Evolutionary conservation across 495 filamentous ascomycete genomes (phyloP).

Genomic region (Tuber borchii): DNA sequence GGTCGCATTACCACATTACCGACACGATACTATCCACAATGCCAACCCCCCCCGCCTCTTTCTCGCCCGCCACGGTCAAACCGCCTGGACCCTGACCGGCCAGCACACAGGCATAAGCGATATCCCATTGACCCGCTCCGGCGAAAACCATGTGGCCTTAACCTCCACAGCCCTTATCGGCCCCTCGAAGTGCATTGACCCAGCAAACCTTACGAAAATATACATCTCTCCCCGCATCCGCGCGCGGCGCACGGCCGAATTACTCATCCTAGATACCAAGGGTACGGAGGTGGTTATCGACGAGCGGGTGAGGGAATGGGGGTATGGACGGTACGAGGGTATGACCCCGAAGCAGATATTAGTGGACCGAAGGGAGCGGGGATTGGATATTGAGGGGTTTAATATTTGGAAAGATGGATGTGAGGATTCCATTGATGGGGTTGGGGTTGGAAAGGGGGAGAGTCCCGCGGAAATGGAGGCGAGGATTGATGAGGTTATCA

Average conservation of each 20-base stretch:
- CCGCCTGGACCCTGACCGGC: conserved; percentile 92
- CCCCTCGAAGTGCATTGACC: conserved; percentile 76
- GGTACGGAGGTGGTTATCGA: conserved; percentile 57
- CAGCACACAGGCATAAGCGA: conserved; percentile 84
- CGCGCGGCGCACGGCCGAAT: conserved; percentile 78
- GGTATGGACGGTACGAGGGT: conserved; percentile 93
- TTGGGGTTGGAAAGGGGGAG: conserved; percentile 34
- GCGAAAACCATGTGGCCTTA: conserved; percentile 73
- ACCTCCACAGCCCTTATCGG: conserved; percentile 81
- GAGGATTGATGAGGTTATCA: conserved; percentile 68
- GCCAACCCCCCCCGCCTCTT: conserved; percentile 69
- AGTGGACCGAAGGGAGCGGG: conserved; percentile 53
- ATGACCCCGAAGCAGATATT: conserved; percentile 69
- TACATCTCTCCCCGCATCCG: conserved; percentile 84
- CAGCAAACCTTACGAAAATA: conserved; percentile 69
- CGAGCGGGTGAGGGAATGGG: conserved; percentile 82
- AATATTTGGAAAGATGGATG: conserved; percentile 85
- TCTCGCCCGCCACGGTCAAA: conserved; percentile 88
- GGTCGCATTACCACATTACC: background rate
- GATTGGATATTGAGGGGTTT: conserved; percentile 57
- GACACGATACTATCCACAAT: conserved; percentile 15
- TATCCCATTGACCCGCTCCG: conserved; percentile 76
- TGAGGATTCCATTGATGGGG: conserved; percentile 50
- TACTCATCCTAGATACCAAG: conserved; percentile 60
- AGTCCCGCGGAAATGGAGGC: conserved; percentile 58